Evolutionary conservation across 768 basidiomycete genomes (phyloP), one percentile per base, ranked within the genome.

Genomic region (Myochromella boudieri): DNA sequence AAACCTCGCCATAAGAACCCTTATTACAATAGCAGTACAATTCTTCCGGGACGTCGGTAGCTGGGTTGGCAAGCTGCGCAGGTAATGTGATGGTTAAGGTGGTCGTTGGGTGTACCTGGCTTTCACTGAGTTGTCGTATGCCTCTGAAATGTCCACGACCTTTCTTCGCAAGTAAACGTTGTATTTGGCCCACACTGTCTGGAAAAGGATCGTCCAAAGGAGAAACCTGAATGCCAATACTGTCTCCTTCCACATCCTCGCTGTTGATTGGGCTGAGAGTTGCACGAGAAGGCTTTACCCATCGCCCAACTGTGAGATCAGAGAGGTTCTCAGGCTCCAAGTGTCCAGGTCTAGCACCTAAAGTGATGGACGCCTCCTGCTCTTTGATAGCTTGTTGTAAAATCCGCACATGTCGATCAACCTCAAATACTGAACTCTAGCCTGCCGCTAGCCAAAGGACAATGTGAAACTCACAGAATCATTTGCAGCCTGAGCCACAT

Each of bases 1-100:
- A 50, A 57, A 87, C 87, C 65, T 86, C 83, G 57, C 92, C 93
- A 60, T 80, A 92, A 15, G 86, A 90, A 25, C 83, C 79, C 51
- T 84, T 75, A 54, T 87, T 75, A 65, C 93, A 95, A 60, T 83
- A 85, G 64, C 93, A 95, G 64, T 90, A 97, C 26, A 71, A 70
- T 26, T 75, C 70, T 54, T 79, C 72, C 53, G 59, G 31, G 27
- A 43, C 32, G 15, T 49, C 34, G 5, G 47, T 46, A 27, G 44
- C 55, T 24, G 57, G 42, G 26, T n/a, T 22, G 12, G 3, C 31
- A 25, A 58, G 60, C 27, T 59, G 57, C 5, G 67, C 63, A 32
- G 70, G 70, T 37, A 71, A 50, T 11, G 66, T 71, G 39, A 75
- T 69, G 38, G 61, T 73, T 34, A 72, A 53, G 15, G 65, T n/a